Conservation (phyloP, 2,329 filamentous ascomycete genomes). For the Lachnellula occidentalis region DNA sequence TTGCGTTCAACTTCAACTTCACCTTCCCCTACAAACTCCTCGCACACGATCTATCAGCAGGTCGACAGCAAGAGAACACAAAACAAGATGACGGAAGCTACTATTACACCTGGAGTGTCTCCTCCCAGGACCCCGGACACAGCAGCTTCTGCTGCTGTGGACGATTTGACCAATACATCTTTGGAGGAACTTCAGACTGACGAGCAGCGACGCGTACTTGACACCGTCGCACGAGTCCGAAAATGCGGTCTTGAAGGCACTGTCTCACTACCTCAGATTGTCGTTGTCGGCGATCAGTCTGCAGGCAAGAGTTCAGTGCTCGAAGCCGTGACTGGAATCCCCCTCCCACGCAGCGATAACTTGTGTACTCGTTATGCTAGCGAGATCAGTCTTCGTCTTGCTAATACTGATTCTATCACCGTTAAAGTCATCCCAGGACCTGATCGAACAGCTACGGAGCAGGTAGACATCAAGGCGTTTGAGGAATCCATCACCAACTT, state of each 20-base stretch:
- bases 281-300: constrained; percentile 20
- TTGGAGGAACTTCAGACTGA: constrained; percentile 32
- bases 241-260: constrained; percentile 30
- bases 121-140: too few relatives aligned
- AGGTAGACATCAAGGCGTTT: constrained; percentile 5
- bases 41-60: too few relatives aligned
- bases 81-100: too few relatives aligned
- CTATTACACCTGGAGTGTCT: too few relatives aligned
- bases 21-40: too few relatives aligned
- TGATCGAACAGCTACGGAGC: constrained; percentile 13
- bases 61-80: too few relatives aligned
- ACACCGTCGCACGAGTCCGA: constrained; percentile 52
- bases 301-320: constrained; percentile 33
- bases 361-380: constrained; percentile 40
- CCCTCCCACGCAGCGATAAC: constrained; percentile 34
- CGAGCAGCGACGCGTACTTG: constrained; percentile 53
- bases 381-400: constrained; percentile 28
- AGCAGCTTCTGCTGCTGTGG: too few relatives aligned
- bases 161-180: too few relatives aligned
- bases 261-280: constrained; percentile 26
- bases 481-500: constrained; percentile 5
- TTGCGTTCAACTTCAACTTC: too few relatives aligned
- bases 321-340: constrained; percentile 31
- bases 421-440: constrained; percentile 12
- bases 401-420: background rate